These are phyloP conservation scores for Rhodotorula mucilaginosa DNA, from an alignment of 1,284 basidiomycete genomes.

Conservation along the genomic window DNA sequence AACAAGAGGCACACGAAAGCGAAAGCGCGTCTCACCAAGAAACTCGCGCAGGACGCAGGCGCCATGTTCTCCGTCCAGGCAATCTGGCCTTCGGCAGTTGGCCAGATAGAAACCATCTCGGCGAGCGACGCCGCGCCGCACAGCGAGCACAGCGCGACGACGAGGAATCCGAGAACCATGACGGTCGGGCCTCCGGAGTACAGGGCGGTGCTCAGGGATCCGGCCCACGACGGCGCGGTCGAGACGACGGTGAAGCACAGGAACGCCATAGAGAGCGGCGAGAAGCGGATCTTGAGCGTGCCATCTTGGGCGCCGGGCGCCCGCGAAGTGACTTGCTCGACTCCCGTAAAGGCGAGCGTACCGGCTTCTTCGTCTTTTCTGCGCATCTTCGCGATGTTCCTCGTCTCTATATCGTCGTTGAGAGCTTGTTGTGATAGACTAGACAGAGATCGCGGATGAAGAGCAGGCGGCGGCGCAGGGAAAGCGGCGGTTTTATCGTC, in stretches of 20 bases:
- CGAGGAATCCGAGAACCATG: constrained; percentile 13
- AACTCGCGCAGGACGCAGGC: not conserved
- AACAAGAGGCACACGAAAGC: not conserved
- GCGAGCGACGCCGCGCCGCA: constrained; percentile 13
- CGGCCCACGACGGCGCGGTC: constrained; percentile 2
- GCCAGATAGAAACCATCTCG: constrained; percentile 8
- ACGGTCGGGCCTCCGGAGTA: not conserved
- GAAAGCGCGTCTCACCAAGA: not conserved
- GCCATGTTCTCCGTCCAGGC: constrained; percentile 8
- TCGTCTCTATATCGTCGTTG: not conserved
- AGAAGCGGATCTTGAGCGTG: constrained; percentile 2
- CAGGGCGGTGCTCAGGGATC: not conserved
- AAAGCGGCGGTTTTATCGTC: too few relatives aligned
- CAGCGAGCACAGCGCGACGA: not conserved
- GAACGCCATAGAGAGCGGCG: not conserved
- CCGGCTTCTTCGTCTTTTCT: not conserved
- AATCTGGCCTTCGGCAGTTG: constrained; percentile 13
- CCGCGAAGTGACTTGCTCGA: not conserved
- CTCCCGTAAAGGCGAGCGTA: not conserved
- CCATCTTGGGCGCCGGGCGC: not conserved
- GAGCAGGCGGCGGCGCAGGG: too few relatives aligned
- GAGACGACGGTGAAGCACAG: not conserved
- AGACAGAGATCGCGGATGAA: too few relatives aligned
- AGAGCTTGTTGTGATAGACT: too few relatives aligned
- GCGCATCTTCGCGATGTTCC: not conserved